phyloP scores from a whole-genome alignment of 2,329 filamentous ascomycete genomes.

The Harringtonia aguacate region DNA sequence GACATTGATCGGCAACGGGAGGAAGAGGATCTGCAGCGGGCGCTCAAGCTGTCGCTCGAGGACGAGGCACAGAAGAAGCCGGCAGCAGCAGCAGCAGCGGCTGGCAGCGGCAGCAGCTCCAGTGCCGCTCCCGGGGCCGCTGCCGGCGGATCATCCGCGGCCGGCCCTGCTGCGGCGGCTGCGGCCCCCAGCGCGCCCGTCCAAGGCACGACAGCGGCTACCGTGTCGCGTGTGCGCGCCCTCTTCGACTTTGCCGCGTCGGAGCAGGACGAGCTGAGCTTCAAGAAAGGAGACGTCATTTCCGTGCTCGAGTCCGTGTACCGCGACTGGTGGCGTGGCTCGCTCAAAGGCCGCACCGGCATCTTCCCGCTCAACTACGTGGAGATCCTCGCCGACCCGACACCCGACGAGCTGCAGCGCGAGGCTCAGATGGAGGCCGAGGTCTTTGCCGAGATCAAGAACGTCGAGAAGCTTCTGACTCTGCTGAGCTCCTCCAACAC shows the following conservation, averaged over 20 bases:
- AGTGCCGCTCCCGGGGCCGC: conserved; percentile 16
- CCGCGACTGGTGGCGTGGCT: conserved; percentile 99
- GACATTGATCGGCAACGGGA: conserved; percentile 86
- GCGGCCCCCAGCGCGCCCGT: conserved; percentile 17
- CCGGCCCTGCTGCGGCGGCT: conserved; percentile 27
- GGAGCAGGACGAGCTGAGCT: conserved; percentile 88
- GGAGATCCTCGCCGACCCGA: conserved; percentile 92
- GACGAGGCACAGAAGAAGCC: conserved; percentile 62
- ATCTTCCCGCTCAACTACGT: conserved; percentile 99
- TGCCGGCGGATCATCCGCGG: conserved; percentile 34
- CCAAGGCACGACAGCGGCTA: conserved; percentile 87
- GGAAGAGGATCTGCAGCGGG: conserved; percentile 95
- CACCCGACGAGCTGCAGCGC: conserved; percentile 82
- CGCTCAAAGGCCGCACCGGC: conserved; percentile 84
- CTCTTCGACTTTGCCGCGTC: conserved; percentile 92
- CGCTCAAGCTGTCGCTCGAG: conserved; percentile 81
- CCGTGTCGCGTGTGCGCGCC: conserved; percentile 86
- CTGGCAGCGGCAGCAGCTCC: conserved; percentile 16
- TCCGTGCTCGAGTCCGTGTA: conserved; percentile 95
- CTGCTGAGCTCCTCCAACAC: conserved; percentile 80
- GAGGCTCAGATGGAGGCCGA: conserved; percentile 90
- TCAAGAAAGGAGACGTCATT: conserved; percentile 94
- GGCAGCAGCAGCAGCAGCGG: conserved; percentile 19
- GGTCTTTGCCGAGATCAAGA: conserved; percentile 55
- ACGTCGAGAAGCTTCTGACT: conserved; percentile 64